A percentile compares a stretch with the other conserved stretches of the same genome.
Evolutionary conservation across 1,284 basidiomycete species (phyloP).

Genomic region (Schizopora paradoxa): DNA sequence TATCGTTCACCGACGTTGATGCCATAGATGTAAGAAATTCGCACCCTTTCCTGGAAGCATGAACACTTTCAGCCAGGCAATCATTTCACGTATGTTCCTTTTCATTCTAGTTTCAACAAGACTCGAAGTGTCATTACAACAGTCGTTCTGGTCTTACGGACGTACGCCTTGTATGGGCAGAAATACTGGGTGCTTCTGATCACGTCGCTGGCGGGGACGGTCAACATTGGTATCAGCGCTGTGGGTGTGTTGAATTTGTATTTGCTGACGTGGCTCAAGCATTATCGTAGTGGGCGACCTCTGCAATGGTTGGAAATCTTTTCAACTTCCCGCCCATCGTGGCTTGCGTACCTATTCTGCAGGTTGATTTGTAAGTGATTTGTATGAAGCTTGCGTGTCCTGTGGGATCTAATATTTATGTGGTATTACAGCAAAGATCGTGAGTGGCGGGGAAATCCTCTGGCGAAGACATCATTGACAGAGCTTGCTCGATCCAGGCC

Average conservation of each 20-base stretch:
- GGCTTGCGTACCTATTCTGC: constrained; percentile 12
- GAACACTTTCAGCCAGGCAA: constrained; percentile 12
- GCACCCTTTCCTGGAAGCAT: constrained; percentile 14
- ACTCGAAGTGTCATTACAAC: neutral
- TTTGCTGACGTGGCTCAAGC: neutral
- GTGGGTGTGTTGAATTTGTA: constrained; percentile 2
- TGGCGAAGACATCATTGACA: neutral
- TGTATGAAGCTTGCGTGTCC: neutral
- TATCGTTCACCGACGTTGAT: neutral
- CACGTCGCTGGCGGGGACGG: constrained; percentile 7
- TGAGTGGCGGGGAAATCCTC: neutral
- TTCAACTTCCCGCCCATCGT: constrained; percentile 13
- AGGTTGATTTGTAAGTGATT: constrained; percentile 3
- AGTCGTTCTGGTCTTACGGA: constrained; percentile 16
- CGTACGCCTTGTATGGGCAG: constrained; percentile 14
- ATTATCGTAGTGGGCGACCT: constrained; percentile 10
- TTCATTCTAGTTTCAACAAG: neutral
- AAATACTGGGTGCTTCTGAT: constrained; percentile 11
- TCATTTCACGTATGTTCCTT: constrained; percentile 11
- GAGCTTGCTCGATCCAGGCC: constrained; percentile 1
- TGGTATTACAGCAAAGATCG: neutral
- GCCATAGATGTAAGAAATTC: constrained; percentile 12
- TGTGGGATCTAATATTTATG: neutral
- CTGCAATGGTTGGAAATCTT: constrained; percentile 10
- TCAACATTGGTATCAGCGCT: constrained; percentile 8